Conservation (phyloP, 2,329 filamentous ascomycete species). For the Fusarium tanahbumbuense region DNA sequence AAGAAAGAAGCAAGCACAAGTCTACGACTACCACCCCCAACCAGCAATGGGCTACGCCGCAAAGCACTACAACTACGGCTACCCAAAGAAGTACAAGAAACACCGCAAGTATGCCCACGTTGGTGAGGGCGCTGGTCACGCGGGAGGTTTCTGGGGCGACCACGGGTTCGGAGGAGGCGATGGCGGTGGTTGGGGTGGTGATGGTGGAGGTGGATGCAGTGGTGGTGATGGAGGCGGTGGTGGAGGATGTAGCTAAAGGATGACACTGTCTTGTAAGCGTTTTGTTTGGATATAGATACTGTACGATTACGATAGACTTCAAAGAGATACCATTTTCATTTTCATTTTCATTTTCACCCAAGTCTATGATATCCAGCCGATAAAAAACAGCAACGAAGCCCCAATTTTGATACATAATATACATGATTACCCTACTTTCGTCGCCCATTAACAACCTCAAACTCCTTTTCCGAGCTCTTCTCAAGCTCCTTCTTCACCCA, state of each 20-base stretch:
- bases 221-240: not conserved
- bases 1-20: not conserved
- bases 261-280: not conserved
- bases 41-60: not conserved
- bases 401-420: not conserved
- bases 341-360: not conserved
- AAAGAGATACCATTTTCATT: not conserved
- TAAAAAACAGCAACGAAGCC: not conserved
- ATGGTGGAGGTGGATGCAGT: not conserved
- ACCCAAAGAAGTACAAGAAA: not conserved
- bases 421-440: constrained; percentile 20
- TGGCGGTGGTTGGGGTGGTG: not conserved
- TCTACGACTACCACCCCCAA: not conserved
- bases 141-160: not conserved
- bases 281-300: not conserved
- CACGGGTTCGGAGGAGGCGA: not conserved
- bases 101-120: not conserved
- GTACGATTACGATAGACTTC: too few species aligned
- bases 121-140: not conserved
- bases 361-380: not conserved
- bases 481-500: constrained; percentile 55
- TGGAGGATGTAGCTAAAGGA: not conserved
- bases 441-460: constrained; percentile 44
- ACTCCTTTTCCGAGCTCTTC: constrained; percentile 46
- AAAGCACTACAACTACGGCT: not conserved